phyloP scores from a whole-genome alignment of 331 rosid species.

The Stylosanthes scabra region DNA sequence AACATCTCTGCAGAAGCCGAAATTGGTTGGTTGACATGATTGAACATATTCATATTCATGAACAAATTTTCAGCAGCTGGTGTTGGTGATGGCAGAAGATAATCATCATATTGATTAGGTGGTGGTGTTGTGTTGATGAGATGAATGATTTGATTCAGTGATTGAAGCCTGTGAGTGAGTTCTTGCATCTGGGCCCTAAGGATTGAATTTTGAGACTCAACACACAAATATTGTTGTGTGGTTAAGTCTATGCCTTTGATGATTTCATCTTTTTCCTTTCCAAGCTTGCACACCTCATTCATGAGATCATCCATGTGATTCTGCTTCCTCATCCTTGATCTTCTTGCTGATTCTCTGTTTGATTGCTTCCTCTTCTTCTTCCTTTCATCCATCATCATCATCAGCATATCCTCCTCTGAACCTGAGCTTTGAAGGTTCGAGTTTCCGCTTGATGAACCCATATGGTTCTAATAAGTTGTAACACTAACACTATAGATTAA shows the following conservation, averaged over 20 bases:
- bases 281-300: constrained; percentile 49
- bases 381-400: constrained; percentile 55
- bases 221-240: constrained; percentile 49
- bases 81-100: constrained; percentile 11
- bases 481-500: no score
- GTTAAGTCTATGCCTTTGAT: constrained; percentile 49
- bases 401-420: constrained; percentile 61
- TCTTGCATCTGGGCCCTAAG: constrained; percentile 66
- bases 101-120: background rate
- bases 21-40: constrained; percentile 57
- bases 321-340: constrained; percentile 80
- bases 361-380: constrained; percentile 74
- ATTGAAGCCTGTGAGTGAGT: constrained; percentile 66
- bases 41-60: constrained; percentile 46
- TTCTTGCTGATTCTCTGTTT: constrained; percentile 79
- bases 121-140: constrained; percentile 43
- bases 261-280: constrained; percentile 60
- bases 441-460: constrained; percentile 75
- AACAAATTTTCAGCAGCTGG: constrained; percentile 20
- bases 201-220: constrained; percentile 65
- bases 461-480: constrained; percentile 10
- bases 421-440: constrained; percentile 58
- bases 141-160: constrained; percentile 58
- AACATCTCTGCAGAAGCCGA: constrained; percentile 56
- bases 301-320: constrained; percentile 65